Evolutionary conservation across 148 eudicot species (phyloP).

Genomic region (Chenopodium formosanum): DNA sequence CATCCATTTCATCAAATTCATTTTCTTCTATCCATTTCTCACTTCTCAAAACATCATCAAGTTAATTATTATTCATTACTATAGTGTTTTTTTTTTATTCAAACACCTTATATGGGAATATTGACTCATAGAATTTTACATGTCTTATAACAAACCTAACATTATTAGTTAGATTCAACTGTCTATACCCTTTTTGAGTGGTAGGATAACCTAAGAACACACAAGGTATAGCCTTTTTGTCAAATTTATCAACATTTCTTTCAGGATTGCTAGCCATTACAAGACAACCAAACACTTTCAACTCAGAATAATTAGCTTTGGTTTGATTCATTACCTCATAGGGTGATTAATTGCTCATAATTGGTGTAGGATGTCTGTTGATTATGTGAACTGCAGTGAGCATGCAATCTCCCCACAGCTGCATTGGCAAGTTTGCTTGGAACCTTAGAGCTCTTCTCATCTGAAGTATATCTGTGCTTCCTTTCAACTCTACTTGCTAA

Average conservation of each 20-base stretch:
- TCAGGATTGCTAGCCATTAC: neutral
- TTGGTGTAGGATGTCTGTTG: neutral
- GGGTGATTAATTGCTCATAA: neutral
- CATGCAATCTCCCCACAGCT: neutral
- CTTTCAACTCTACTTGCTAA: neutral
- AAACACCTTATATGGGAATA: neutral
- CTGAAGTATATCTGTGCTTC: neutral
- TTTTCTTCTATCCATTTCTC: too few relatives aligned
- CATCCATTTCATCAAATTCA: too few relatives aligned
- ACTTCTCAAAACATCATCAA: neutral
- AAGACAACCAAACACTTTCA: neutral
- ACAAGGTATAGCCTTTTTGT: neutral
- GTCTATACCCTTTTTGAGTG: neutral
- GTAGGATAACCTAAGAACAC: neutral
- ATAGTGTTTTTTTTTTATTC: neutral
- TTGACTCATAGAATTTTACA: neutral
- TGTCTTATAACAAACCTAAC: neutral
- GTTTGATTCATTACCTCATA: neutral
- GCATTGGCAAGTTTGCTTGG: neutral
- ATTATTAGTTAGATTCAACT: neutral
- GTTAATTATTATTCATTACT: too few relatives aligned
- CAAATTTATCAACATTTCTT: neutral
- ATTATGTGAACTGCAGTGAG: neutral
- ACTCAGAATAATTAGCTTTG: neutral
- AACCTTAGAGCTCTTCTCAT: neutral